Evolutionary conservation across 2,329 filamentous ascomycete genomes (phyloP).

Genomic region (Penicillium rolfsii): DNA sequence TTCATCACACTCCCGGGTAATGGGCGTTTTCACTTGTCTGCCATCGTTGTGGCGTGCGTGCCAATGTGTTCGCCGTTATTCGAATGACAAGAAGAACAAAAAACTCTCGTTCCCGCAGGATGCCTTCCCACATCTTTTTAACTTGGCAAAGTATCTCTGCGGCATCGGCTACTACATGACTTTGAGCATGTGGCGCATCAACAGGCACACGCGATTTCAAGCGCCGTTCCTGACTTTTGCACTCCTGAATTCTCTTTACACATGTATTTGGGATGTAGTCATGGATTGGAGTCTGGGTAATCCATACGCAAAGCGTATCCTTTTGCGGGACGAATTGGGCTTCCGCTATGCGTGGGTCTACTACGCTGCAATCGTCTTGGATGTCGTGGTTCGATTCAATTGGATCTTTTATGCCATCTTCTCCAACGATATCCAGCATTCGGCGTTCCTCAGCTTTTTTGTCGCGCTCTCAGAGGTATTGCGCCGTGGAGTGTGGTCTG

Average conservation of each 20-base stretch:
- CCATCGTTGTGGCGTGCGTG: conserved; percentile 88
- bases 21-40: conserved; percentile 83
- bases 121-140: conserved; percentile 87
- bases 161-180: conserved; percentile 79
- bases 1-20: conserved; percentile 76
- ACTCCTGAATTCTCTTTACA: conserved; percentile 80
- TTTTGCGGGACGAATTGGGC: conserved; percentile 76
- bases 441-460: conserved; percentile 76
- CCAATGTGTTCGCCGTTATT: conserved; percentile 87
- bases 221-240: conserved; percentile 80
- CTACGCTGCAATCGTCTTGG: conserved; percentile 79
- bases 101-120: conserved; percentile 41
- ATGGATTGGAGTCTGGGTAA: conserved; percentile 98
- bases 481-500: conserved; percentile 86
- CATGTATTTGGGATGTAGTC: conserved; percentile 86
- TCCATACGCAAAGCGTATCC: conserved; percentile 66
- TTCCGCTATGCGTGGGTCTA: conserved; percentile 82
- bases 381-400: conserved; percentile 84
- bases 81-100: conserved; percentile 6
- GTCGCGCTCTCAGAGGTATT: conserved; percentile 77
- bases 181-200: conserved; percentile 81
- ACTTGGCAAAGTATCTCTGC: conserved; percentile 87
- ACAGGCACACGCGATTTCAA: conserved; percentile 59
- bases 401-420: conserved; percentile 95
- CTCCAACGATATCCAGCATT: conserved; percentile 77